Percentiles rank a stretch among this genome's conserved stretches.
These are phyloP conservation scores for Nemophila menziesii DNA, from an alignment of 257 asterid species.

Conservation along the genomic window DNA sequence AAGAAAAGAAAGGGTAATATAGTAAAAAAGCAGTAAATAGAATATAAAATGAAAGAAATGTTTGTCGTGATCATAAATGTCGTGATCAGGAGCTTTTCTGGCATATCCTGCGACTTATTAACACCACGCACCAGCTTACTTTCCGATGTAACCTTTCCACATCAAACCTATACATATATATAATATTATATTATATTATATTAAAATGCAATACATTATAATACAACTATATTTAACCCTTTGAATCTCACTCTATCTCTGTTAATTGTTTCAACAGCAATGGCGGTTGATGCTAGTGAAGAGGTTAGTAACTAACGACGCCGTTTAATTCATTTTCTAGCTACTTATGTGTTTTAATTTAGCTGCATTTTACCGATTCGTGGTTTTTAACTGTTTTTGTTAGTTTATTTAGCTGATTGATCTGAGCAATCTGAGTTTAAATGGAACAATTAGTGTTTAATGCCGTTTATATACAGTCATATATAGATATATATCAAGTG, in stretches of 20 bases:
- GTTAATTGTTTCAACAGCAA: conserved; percentile 4
- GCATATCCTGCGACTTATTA: conserved; percentile 7
- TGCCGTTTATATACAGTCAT: not conserved
- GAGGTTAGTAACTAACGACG: conserved; percentile 14
- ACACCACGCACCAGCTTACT: not conserved
- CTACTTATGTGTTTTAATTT: not conserved
- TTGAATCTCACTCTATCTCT: not conserved
- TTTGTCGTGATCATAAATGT: conserved; percentile 23
- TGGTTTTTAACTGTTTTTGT: not conserved
- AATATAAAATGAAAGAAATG: conserved; percentile 7
- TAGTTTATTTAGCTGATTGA: too few relatives aligned
- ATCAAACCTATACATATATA: not conserved
- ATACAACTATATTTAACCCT: not conserved
- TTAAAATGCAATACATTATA: conserved; percentile 10
- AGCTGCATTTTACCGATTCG: not conserved
- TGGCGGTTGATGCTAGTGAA: conserved; percentile 25
- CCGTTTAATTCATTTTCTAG: not conserved
- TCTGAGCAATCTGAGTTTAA: not conserved
- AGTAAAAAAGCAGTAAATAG: not conserved
- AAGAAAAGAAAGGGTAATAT: conserved; percentile 3
- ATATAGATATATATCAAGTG: not conserved
- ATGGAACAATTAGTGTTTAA: not conserved
- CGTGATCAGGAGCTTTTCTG: conserved; percentile 22
- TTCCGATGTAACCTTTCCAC: conserved; percentile 10
- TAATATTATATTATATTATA: not conserved